Conservation (phyloP, 2,329 filamentous ascomycete species). For the Fusarium annulatum region DNA sequence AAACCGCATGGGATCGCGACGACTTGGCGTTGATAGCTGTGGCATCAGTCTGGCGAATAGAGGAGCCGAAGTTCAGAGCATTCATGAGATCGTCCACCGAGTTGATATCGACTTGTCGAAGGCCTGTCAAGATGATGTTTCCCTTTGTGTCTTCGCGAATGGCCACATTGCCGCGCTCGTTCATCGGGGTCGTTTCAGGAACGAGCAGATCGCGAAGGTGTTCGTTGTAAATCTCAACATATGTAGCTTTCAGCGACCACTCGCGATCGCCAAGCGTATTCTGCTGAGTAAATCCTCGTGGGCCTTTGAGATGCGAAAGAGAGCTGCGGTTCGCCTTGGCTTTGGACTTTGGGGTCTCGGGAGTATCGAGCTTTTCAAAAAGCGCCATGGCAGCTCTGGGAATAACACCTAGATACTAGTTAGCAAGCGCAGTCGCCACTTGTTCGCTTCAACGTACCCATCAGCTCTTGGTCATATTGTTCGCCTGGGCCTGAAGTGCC, state of each 20-base stretch:
- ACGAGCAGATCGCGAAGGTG: constrained; percentile 90
- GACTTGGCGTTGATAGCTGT: constrained; percentile 98
- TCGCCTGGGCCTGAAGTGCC: constrained; percentile 89
- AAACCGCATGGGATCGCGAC: constrained; percentile 96
- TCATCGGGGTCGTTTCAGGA: constrained; percentile 74
- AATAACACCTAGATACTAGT: constrained; percentile 77
- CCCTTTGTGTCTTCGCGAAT: constrained; percentile 96
- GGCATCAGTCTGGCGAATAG: constrained; percentile 94
- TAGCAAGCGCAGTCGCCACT: constrained; percentile 2
- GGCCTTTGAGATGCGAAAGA: constrained; percentile 82
- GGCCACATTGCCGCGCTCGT: constrained; percentile 82
- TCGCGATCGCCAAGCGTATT: constrained; percentile 72
- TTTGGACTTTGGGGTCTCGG: constrained; percentile 63
- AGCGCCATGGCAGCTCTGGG: constrained; percentile 87
- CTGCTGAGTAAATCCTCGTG: constrained; percentile 71
- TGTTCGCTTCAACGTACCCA: constrained; percentile 72
- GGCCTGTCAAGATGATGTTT: constrained; percentile 90
- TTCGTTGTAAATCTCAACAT: constrained; percentile 98
- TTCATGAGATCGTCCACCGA: constrained; percentile 91
- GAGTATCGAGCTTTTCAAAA: constrained; percentile 85
- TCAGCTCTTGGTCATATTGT: constrained; percentile 74
- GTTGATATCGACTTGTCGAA: constrained; percentile 88
- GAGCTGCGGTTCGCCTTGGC: constrained; percentile 68
- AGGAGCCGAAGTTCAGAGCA: constrained; percentile 90
- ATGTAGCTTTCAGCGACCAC: constrained; percentile 94